Evolutionary conservation across 371 early-diverging fungal genomes (phyloP), one percentile per base, ranked within the genome.

Genomic region (Dipsacomyces acuminosporus): DNA sequence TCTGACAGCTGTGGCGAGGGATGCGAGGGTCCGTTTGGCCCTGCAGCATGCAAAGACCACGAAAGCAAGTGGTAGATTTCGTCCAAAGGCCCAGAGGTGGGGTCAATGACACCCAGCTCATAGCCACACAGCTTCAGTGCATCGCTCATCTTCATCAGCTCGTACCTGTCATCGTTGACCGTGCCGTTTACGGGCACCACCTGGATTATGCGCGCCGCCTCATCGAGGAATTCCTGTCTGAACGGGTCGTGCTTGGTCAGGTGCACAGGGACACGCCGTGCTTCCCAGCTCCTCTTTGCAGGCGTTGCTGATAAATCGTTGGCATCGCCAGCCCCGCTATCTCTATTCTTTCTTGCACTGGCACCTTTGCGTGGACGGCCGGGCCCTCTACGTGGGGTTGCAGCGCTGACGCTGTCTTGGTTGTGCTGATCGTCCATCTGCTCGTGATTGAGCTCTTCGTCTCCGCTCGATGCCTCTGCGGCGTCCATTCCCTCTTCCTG

Each of bases 71-170:
- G 41, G 20, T 69, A 69, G 14, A 64, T 46, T 44, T 69, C 59
- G 19, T 46, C 42, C 8, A 66, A 20, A 9, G 49, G 41, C 45
- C 23, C 50, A 2, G 53, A 34, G 0, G 23, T 48, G 18, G 26
- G 34, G 9, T 56, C 49, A 2, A 35, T 49, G 2, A 53, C 57
- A 6, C 50, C 64, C 36, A 61, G 44, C 45, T 69, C 59, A 22
- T 64, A 63, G 5, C 64, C 59, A 17, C 69, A 69, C 55, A 69
- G 49, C 52, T 64, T 69, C 26, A 69, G 51, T 44, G 64, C 64
- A 8, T 69, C 69, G 22, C 59, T 50, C 69, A 69, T 48, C 45
- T 69, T 69, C 59, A 63, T 63, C 55, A 51, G 24, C 53, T 69
- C 69, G 25, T 59, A 64, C 7, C 59, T 49, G 19, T 69, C 69